Percentiles rank a stretch among this genome's conserved stretches.
These are phyloP conservation scores for Trichophyton verrucosum DNA, from an alignment of 2,329 filamentous ascomycete species.

Conservation along the genomic window DNA sequence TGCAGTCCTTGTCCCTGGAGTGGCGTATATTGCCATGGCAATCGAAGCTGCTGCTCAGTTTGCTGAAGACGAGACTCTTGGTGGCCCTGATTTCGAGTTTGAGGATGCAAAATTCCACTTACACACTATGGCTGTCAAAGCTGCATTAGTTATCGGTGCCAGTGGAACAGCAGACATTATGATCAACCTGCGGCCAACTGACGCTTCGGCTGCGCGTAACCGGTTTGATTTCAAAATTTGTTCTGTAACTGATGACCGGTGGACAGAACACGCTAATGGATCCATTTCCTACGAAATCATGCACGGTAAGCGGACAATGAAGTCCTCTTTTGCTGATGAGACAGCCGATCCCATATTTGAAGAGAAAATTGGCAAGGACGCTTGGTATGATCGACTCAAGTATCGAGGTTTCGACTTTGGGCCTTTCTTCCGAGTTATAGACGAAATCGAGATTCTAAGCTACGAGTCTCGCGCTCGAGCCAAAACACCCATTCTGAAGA, in stretches of 20 bases:
- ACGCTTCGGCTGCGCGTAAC: neutral
- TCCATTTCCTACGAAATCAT: neutral
- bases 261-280: neutral
- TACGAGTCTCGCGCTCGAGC: neutral
- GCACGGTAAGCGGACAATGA: neutral
- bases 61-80: neutral
- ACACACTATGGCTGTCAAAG: neutral
- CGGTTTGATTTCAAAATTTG: slow-evolving; percentile 6
- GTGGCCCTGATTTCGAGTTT: neutral
- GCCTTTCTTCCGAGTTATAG: slow-evolving; percentile 5
- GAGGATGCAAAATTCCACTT: neutral
- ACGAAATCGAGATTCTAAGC: neutral
- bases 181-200: neutral
- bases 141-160: neutral
- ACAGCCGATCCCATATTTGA: neutral
- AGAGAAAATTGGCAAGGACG: neutral
- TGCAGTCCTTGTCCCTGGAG: slow-evolving; percentile 31
- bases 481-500: neutral
- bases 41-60: slow-evolving; percentile 25
- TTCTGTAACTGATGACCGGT: neutral
- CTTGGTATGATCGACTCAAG: neutral
- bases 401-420: slow-evolving; percentile 5
- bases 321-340: neutral
- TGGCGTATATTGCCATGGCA: slow-evolving; percentile 34
- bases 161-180: neutral